phyloP scores from a whole-genome alignment of 2,329 filamentous ascomycete genomes.

The Tolypocladium album region DNA sequence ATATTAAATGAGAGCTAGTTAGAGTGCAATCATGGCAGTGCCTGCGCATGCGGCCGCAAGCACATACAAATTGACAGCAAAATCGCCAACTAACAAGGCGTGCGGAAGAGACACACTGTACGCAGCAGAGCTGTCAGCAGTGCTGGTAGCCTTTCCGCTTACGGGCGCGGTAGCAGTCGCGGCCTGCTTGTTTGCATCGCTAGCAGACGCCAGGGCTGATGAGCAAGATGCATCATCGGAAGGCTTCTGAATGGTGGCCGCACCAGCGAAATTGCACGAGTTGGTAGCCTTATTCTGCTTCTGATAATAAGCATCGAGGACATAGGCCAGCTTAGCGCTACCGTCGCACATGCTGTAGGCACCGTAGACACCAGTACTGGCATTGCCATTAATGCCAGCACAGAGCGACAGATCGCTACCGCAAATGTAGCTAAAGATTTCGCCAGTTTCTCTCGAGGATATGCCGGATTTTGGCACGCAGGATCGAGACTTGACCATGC shows the following conservation, averaged over 20 bases:
- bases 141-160: not conserved
- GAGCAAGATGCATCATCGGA: slow-evolving; percentile 41
- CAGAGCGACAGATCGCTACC: slow-evolving; percentile 46
- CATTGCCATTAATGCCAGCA: slow-evolving; percentile 48
- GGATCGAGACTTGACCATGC: slow-evolving; percentile 66
- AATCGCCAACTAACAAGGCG: not conserved
- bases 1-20: no score
- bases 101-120: not conserved
- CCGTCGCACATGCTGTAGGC: slow-evolving; percentile 67
- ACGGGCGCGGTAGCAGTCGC: not conserved
- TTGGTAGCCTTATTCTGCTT: slow-evolving; percentile 37
- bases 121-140: not conserved
- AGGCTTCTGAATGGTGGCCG: slow-evolving; percentile 44
- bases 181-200: not conserved
- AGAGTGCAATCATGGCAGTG: not conserved
- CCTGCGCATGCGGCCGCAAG: not conserved
- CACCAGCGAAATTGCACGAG: slow-evolving; percentile 63
- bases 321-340: slow-evolving; percentile 61
- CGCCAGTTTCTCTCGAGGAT: slow-evolving; percentile 46
- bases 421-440: slow-evolving; percentile 68
- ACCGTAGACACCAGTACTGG: slow-evolving; percentile 49
- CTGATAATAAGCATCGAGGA: slow-evolving; percentile 63
- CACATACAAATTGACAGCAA: not conserved
- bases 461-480: slow-evolving; percentile 38
- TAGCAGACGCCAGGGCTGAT: not conserved